Conservation (phyloP, 768 basidiomycete genomes). For the Collybia sordida region DNA sequence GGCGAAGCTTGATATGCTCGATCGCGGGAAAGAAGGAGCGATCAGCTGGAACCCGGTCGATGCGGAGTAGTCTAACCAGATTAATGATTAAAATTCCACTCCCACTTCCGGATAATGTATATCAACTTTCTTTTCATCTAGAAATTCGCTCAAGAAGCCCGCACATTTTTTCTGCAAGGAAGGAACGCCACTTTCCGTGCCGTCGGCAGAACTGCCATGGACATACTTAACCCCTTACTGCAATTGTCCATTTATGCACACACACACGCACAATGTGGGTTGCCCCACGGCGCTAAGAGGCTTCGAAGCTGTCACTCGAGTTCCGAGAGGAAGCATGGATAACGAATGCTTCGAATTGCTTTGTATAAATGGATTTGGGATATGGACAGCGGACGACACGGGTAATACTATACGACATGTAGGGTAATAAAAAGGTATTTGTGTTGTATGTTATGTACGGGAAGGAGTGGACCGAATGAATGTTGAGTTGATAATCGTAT, state of each 20-base stretch:
- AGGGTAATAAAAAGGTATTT: slow-evolving; percentile 15
- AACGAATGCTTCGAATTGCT: too few relatives aligned
- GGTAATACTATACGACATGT: slow-evolving; percentile 12
- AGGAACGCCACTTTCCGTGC: too few relatives aligned
- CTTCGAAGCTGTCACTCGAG: too few relatives aligned
- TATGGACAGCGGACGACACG: neutral
- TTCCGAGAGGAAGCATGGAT: too few relatives aligned
- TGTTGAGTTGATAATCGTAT: neutral
- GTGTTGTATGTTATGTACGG: slow-evolving; percentile 6
- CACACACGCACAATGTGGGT: too few relatives aligned
- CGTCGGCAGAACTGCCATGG: too few relatives aligned
- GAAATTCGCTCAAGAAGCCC: too few relatives aligned
- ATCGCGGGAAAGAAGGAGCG: slow-evolving; percentile 70
- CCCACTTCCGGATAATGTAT: neutral
- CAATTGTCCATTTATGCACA: too few relatives aligned
- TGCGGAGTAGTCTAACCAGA: slow-evolving; percentile 29
- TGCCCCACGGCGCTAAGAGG: too few relatives aligned
- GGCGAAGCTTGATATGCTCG: slow-evolving; percentile 60
- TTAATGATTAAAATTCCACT: neutral
- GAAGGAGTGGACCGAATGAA: neutral
- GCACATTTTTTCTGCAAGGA: too few relatives aligned
- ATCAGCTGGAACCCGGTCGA: slow-evolving; percentile 87
- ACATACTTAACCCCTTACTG: too few relatives aligned
- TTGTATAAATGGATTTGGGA: neutral
- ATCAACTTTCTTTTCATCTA: neutral